Conservation (phyloP, 164 flowering plant species). For the Litsea cubeba region DNA sequence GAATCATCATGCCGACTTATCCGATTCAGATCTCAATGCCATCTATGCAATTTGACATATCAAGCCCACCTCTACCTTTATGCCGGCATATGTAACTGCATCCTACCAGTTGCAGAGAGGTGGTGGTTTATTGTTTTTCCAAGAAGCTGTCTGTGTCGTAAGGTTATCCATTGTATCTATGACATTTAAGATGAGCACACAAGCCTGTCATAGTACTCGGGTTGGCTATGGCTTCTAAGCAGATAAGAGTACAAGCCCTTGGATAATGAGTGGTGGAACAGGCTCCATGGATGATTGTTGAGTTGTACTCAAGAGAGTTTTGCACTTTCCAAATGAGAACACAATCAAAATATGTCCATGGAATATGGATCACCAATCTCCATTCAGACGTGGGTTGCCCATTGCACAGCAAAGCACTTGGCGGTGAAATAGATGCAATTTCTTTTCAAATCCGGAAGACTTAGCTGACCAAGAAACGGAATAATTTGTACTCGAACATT, state of each 20-base stretch:
- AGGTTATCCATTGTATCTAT: constrained; percentile 1
- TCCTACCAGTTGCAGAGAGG: neutral
- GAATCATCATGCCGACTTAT: constrained; percentile 57
- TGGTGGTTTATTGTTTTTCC: neutral
- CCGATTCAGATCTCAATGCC: constrained; percentile 57
- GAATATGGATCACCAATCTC: neutral
- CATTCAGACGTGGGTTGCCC: no score
- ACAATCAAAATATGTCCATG: neutral
- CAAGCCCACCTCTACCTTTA: neutral
- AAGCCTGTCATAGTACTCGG: neutral
- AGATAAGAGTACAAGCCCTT: no score
- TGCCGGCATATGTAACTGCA: neutral
- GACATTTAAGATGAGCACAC: neutral
- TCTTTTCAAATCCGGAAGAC: neutral
- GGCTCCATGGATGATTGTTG: no score
- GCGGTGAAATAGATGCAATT: no score
- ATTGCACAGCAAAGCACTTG: neutral
- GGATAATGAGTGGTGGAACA: no score
- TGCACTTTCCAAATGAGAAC: no score
- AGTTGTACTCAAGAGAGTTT: no score
- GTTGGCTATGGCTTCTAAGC: neutral
- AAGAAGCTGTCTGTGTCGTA: no score
- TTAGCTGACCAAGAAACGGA: neutral
- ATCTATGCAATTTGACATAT: constrained; percentile 44
- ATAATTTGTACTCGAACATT: neutral